Conservation (phyloP, 2,329 filamentous ascomycete species). For the Penicillium expansum region DNA sequence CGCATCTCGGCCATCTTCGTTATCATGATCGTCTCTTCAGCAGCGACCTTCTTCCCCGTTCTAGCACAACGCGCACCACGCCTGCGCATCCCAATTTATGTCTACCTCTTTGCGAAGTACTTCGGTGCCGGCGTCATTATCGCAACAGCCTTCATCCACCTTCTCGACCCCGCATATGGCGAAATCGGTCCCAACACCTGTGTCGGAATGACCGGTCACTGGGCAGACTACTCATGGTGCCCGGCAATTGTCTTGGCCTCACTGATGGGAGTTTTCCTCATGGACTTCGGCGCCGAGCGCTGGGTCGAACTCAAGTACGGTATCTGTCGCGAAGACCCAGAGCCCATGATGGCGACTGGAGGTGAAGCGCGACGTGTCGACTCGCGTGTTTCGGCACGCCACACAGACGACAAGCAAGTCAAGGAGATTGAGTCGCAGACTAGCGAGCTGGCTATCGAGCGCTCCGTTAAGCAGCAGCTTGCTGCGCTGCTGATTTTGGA, state of each 20-base stretch:
- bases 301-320: slow-evolving; percentile 26
- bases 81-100: slow-evolving; percentile 42
- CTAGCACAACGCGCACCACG: slow-evolving; percentile 40
- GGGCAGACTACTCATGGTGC: slow-evolving; percentile 53
- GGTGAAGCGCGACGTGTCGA: background rate
- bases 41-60: slow-evolving; percentile 49
- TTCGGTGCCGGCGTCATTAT: slow-evolving; percentile 50
- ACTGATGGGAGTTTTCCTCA: slow-evolving; percentile 48
- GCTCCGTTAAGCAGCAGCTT: slow-evolving; percentile 38
- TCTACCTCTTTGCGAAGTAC: slow-evolving; percentile 49
- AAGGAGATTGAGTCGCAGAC: slow-evolving; percentile 18
- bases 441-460: slow-evolving; percentile 20
- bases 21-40: slow-evolving; percentile 43
- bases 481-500: slow-evolving; percentile 51
- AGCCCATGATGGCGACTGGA: slow-evolving; percentile 18
- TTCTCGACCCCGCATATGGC: slow-evolving; percentile 46
- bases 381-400: background rate
- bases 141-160: slow-evolving; percentile 49
- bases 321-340: slow-evolving; percentile 23
- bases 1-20: slow-evolving; percentile 48
- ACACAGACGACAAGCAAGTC: slow-evolving; percentile 11
- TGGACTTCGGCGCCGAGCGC: slow-evolving; percentile 26
- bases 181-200: slow-evolving; percentile 50
- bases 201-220: slow-evolving; percentile 54
- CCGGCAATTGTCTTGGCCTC: slow-evolving; percentile 52